These are phyloP conservation scores for Saraca asoca DNA, from an alignment of 331 rosid species.

Conservation along the genomic window DNA sequence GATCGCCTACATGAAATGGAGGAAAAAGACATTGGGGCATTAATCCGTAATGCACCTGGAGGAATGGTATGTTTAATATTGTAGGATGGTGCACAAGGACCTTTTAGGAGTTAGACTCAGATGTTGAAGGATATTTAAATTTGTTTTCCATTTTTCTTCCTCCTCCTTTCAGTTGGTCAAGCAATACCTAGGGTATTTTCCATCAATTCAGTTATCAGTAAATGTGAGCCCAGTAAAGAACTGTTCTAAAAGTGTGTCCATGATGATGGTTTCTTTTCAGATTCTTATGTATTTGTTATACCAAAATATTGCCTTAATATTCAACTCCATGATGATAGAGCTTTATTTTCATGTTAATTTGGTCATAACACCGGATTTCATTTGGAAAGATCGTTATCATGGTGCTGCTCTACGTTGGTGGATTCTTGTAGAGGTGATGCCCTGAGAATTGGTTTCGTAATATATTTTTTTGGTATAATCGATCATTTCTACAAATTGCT, in stretches of 20 bases:
- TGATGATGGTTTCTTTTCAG: slow-evolving; percentile 6
- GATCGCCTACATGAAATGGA: slow-evolving; percentile 89
- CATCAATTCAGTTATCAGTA: slow-evolving; percentile 86
- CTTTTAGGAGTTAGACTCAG: slow-evolving; percentile 29
- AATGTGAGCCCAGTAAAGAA: slow-evolving; percentile 96
- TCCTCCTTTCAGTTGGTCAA: slow-evolving; percentile 60
- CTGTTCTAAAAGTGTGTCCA: slow-evolving; percentile 79
- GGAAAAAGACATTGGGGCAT: slow-evolving; percentile 90
- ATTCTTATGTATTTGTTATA: slow-evolving; percentile 17
- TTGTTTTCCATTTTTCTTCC: slow-evolving; percentile 23
- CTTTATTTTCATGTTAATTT: slow-evolving; percentile 64
- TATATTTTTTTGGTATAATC: slow-evolving; percentile 27
- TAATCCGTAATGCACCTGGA: slow-evolving; percentile 86
- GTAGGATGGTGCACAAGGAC: slow-evolving; percentile 24
- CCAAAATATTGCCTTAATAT: slow-evolving; percentile 19
- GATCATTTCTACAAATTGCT: slow-evolving; percentile 7
- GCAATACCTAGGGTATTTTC: slow-evolving; percentile 85
- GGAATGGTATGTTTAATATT: slow-evolving; percentile 68
- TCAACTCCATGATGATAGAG: slow-evolving; percentile 19
- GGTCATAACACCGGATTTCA: slow-evolving; percentile 64
- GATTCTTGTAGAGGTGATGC: slow-evolving; percentile 93
- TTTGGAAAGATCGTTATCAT: slow-evolving; percentile 95
- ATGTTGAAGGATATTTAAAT: slow-evolving; percentile 15
- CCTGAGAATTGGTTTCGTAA: background rate
- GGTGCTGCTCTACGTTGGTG: slow-evolving; percentile 90